Evolutionary conservation across 139 green algal genomes (phyloP).

Genomic region (Chlorella ohadii): DNA sequence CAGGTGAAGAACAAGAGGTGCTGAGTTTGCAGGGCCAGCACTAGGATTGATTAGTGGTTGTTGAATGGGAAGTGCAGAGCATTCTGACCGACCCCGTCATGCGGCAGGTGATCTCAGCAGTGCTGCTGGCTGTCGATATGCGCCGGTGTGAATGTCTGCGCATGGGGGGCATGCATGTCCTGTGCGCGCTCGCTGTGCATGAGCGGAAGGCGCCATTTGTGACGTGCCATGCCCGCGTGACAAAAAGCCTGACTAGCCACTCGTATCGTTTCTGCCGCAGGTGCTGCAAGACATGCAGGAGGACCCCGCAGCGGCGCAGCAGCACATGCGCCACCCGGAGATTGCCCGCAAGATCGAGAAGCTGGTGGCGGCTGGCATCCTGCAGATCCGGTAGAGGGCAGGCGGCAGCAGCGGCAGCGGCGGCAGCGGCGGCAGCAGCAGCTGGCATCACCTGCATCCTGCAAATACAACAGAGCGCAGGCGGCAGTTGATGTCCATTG

Average conservation of each 20-base stretch:
- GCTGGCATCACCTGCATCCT: no score
- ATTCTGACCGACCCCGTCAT: constrained; percentile 97
- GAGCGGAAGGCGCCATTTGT: no score
- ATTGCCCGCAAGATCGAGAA: constrained; percentile 96
- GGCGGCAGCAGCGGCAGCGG: no score
- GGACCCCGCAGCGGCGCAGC: constrained; percentile 82
- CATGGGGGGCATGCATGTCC: no score
- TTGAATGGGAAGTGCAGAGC: constrained; percentile 83
- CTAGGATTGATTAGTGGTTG: not conserved
- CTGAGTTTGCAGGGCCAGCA: not conserved
- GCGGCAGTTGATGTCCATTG: no score
- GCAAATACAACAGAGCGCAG: no score
- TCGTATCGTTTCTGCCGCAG: not conserved
- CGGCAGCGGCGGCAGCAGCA: no score
- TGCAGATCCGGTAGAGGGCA: constrained; percentile 5
- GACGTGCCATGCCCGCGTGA: no score
- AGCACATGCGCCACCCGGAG: constrained; percentile 88
- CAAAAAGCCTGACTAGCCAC: no score
- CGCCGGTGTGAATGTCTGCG: no score
- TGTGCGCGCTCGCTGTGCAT: no score
- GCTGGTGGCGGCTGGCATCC: constrained; percentile 84
- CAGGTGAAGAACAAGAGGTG: constrained; percentile 44
- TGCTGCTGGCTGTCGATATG: not conserved
- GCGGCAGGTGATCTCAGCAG: constrained; percentile 64
- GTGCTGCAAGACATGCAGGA: constrained; percentile 86